phyloP scores from a whole-genome alignment of 78 protist genomes.

The Planoprotostelium fungivorum region DNA sequence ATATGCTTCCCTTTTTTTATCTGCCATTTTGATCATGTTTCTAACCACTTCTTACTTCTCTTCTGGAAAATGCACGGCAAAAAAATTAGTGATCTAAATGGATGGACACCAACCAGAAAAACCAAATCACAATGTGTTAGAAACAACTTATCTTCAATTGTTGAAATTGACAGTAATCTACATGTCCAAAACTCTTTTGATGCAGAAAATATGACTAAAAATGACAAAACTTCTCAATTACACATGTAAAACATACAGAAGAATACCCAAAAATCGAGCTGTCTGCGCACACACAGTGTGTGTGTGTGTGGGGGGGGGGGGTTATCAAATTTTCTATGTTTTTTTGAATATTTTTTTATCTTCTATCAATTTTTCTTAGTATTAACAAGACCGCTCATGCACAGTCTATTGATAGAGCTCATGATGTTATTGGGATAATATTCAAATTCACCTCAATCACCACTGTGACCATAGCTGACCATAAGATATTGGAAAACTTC shows the following conservation, averaged over 20 bases:
- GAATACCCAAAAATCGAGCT: neutral
- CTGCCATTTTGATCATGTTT: too few relatives aligned
- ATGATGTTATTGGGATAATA: neutral
- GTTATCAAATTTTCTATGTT: neutral
- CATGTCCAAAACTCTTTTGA: conserved; percentile 1
- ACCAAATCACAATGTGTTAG: too few relatives aligned
- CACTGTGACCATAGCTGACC: conserved; percentile 2
- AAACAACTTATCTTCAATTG: neutral
- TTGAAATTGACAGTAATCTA: neutral
- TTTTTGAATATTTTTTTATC: neutral
- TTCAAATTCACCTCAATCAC: neutral
- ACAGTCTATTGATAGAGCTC: neutral
- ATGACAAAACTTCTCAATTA: neutral
- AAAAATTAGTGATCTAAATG: too few relatives aligned
- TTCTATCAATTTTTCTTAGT: neutral
- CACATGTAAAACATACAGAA: neutral
- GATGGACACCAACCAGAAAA: too few relatives aligned
- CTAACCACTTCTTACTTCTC: too few relatives aligned
- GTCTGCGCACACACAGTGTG: neutral
- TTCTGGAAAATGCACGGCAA: too few relatives aligned
- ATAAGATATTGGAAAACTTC: neutral
- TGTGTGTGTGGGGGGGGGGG: too few relatives aligned
- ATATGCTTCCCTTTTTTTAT: neutral
- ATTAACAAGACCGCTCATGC: neutral
- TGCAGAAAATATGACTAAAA: neutral